Percentiles rank a stretch among this genome's conserved stretches.
These are phyloP conservation scores for Fusarium ramigenum DNA, from an alignment of 2,329 filamentous ascomycete genomes.

Conservation along the genomic window DNA sequence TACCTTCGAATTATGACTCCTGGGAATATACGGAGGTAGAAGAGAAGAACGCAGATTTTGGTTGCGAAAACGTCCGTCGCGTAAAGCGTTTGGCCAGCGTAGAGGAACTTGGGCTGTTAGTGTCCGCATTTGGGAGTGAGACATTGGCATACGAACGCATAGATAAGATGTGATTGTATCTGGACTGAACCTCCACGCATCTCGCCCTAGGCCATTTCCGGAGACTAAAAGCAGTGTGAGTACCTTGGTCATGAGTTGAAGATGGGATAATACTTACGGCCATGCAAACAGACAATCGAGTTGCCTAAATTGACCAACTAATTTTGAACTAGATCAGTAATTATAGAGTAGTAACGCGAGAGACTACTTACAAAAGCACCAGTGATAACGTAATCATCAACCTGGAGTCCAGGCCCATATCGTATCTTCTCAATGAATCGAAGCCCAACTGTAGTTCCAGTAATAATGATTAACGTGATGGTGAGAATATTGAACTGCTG, in stretches of 20 bases:
- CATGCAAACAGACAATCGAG: not conserved
- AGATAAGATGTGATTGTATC: conserved; percentile 2
- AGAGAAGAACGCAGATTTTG: conserved; percentile 22
- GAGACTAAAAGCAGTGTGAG: not conserved
- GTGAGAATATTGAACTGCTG: not conserved
- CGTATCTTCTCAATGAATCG: not conserved
- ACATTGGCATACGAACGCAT: not conserved
- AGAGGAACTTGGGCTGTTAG: conserved; percentile 3
- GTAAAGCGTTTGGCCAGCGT: conserved; percentile 13
- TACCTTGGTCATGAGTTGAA: no score
- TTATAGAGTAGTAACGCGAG: no score
- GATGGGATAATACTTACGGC: not conserved
- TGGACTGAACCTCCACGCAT: conserved; percentile 5
- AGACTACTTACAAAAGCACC: not conserved
- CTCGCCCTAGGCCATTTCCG: conserved; percentile 3
- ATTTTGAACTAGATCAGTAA: no score
- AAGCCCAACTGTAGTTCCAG: not conserved
- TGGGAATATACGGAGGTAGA: conserved; percentile 25
- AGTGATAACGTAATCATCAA: not conserved
- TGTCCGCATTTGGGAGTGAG: accelerated
- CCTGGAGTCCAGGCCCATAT: not conserved
- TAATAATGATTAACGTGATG: not conserved
- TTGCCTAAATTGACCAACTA: not conserved
- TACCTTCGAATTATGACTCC: not conserved
- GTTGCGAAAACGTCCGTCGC: conserved; percentile 11